Conservation (phyloP, 108 stramenopile species). For the Skeletonema marinoi region DNA sequence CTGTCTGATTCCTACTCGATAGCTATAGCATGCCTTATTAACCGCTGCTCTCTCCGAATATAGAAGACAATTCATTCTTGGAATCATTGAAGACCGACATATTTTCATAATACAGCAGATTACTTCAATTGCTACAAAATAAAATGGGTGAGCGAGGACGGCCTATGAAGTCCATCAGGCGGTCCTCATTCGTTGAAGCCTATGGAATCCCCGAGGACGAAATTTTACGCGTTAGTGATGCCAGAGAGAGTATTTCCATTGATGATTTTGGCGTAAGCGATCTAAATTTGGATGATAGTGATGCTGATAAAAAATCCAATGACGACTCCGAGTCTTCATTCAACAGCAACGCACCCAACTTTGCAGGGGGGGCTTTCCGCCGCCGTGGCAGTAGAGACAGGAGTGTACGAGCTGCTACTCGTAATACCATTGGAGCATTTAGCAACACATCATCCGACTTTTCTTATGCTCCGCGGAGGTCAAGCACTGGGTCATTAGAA, state of each 20-base stretch:
- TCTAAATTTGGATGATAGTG: not conserved
- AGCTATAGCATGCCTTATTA: too few species aligned
- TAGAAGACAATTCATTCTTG: too few species aligned
- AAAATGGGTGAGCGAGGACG: not conserved
- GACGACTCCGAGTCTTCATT: not conserved
- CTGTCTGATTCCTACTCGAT: too few species aligned
- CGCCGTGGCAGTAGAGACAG: not conserved
- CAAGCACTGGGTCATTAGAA: not conserved
- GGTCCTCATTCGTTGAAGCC: not conserved
- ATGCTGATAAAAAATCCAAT: not conserved
- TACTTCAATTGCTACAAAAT: too few species aligned
- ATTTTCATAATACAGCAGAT: too few species aligned
- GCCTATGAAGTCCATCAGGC: not conserved
- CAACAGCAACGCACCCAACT: not conserved
- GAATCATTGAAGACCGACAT: too few species aligned
- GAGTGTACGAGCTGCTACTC: not conserved
- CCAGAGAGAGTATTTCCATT: not conserved
- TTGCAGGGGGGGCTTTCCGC: conserved; percentile 1
- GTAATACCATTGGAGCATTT: not conserved
- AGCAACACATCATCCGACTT: not conserved
- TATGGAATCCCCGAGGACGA: not conserved
- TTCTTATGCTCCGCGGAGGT: not conserved
- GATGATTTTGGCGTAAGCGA: not conserved
- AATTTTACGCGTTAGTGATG: not conserved
- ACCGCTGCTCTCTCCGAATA: too few species aligned